Evolutionary conservation across 176 grass and related monocot genomes (phyloP).

Genomic region (Rhynchospora pubera): DNA sequence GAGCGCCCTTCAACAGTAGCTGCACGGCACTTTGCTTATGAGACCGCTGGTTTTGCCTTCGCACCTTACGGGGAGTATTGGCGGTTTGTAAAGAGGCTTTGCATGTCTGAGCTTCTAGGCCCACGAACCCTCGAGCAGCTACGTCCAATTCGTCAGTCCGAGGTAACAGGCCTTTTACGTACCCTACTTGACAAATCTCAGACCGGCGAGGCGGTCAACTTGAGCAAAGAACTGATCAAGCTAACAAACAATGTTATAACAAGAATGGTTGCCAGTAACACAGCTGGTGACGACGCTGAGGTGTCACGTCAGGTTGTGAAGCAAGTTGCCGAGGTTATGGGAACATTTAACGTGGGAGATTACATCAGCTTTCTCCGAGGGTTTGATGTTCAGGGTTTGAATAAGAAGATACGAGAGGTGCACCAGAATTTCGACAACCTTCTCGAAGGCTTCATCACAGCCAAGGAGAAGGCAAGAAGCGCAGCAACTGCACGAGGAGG

Average conservation of each 20-base stretch:
- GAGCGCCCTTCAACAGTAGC: conserved; percentile 44
- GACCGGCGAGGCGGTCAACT: not conserved
- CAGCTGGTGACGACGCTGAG: conserved; percentile 23
- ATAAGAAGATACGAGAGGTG: conserved; percentile 32
- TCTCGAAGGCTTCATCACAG: conserved; percentile 48
- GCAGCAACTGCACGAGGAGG: not conserved
- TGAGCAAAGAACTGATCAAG: conserved; percentile 42
- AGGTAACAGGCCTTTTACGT: conserved; percentile 17
- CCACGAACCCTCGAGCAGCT: conserved; percentile 53
- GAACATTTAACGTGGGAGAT: too few relatives aligned
- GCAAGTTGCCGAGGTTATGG: conserved; percentile 48
- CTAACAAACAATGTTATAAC: conserved; percentile 45
- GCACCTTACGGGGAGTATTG: conserved; percentile 60
- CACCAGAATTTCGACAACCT: conserved; percentile 45
- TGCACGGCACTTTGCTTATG: conserved; percentile 42
- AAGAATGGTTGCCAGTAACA: conserved; percentile 42
- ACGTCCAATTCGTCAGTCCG: conserved; percentile 40
- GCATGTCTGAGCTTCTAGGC: conserved; percentile 65
- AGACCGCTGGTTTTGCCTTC: conserved; percentile 47
- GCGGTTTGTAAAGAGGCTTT: conserved; percentile 71
- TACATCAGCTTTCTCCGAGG: conserved; percentile 45
- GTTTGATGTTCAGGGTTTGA: conserved; percentile 57
- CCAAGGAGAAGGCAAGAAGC: conserved; percentile 37
- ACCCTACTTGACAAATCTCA: not conserved
- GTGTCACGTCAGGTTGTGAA: conserved; percentile 42